Evolutionary conservation across 1,284 basidiomycete genomes (phyloP).

Genomic region (Pseudozyma flocculosa): DNA sequence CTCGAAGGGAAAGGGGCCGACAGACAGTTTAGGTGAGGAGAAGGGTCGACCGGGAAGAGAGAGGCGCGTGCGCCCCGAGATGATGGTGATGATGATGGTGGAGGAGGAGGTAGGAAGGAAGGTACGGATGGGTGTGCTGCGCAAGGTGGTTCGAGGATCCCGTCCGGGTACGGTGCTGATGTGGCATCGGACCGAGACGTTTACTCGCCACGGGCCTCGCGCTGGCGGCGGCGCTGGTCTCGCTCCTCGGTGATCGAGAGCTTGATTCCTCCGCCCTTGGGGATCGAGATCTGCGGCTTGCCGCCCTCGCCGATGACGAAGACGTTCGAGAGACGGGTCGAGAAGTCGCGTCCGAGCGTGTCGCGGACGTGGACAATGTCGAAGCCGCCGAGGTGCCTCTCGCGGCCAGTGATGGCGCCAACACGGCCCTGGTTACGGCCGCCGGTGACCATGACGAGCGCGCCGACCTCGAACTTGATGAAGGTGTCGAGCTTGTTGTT

Average conservation of each 20-base stretch:
- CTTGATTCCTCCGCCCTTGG: conserved; percentile 97
- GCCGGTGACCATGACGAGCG: conserved; percentile 96
- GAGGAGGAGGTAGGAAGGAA: no score
- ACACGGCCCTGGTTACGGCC: conserved; percentile 99
- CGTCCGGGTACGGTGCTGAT: no score
- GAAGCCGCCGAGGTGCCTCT: conserved; percentile 96
- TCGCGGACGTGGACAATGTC: conserved; percentile 87
- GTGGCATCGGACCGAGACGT: no score
- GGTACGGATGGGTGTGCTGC: no score
- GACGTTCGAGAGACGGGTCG: conserved; percentile 83
- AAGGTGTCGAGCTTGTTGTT: conserved; percentile 92
- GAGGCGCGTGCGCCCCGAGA: no score
- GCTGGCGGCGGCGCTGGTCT: conserved; percentile 56
- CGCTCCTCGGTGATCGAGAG: conserved; percentile 64
- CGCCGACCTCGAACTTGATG: conserved; percentile 95
- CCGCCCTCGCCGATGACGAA: conserved; percentile 93
- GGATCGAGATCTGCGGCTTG: conserved; percentile 96
- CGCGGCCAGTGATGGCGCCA: conserved; percentile 90
- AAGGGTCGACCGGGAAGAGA: no score
- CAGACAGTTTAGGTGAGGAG: no score
- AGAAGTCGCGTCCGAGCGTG: conserved; percentile 78
- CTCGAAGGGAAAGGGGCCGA: no score
- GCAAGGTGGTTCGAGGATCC: no score
- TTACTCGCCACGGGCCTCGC: conserved; percentile 45
- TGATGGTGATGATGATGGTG: no score